phyloP scores from a whole-genome alignment of 2,329 filamentous ascomycete genomes.

The Lachnellula suecica region DNA sequence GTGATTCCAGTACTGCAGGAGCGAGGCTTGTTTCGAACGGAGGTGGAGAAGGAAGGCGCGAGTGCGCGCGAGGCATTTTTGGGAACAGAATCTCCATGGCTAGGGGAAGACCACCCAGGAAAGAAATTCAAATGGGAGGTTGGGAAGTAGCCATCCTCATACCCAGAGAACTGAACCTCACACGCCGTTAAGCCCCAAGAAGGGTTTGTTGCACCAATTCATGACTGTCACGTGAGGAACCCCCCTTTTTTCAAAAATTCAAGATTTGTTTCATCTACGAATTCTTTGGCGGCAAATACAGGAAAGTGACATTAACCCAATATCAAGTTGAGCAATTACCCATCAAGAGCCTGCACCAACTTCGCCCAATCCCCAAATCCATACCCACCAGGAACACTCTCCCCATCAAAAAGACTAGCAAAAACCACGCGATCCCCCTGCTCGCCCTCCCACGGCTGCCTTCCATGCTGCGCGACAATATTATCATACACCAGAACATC shows the following conservation, averaged over 20 bases:
- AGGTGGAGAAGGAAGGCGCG: conserved; percentile 33
- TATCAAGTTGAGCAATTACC: too few relatives aligned
- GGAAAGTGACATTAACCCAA: too few relatives aligned
- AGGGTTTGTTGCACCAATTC: too few relatives aligned
- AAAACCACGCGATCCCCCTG: conserved; percentile 45
- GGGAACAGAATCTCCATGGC: conserved; percentile 11
- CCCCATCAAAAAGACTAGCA: conserved; percentile 48
- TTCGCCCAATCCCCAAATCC: conserved; percentile 43
- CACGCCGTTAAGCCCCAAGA: too few relatives aligned
- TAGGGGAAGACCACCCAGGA: conserved; percentile 17
- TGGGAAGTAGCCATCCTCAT: neutral
- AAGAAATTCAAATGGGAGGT: conserved; percentile 15
- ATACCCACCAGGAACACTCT: conserved; percentile 44
- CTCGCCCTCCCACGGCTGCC: conserved; percentile 41
- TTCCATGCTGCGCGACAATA: conserved; percentile 47
- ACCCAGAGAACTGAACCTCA: too few relatives aligned
- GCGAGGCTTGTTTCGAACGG: conserved; percentile 56
- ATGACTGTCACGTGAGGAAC: too few relatives aligned
- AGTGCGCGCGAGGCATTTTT: conserved; percentile 15
- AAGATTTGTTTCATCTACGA: too few relatives aligned
- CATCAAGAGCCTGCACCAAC: conserved; percentile 43
- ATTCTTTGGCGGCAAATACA: too few relatives aligned
- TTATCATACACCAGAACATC: conserved; percentile 51
- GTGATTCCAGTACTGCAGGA: conserved; percentile 61
- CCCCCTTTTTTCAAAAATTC: too few relatives aligned